These are phyloP conservation scores for Lepiota brunneoincarnata DNA, from an alignment of 768 basidiomycete species.

Conservation along the genomic window DNA sequence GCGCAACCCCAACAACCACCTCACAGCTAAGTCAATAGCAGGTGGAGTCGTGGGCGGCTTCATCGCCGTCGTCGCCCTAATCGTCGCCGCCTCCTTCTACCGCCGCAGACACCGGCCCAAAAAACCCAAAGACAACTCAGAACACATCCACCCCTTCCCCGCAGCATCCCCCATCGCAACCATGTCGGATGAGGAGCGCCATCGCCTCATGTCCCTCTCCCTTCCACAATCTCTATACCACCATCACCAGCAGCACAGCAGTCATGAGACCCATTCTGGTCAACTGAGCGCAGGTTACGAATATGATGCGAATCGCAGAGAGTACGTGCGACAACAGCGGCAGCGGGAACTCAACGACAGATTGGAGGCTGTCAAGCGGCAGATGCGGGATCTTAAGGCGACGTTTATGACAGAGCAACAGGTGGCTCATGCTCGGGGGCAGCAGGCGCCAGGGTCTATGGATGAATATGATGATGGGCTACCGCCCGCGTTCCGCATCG, in stretches of 20 bases:
- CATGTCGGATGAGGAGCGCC: neutral
- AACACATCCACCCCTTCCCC: neutral
- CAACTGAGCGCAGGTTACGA: neutral
- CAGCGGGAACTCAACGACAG: constrained; percentile 23
- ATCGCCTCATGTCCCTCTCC: neutral
- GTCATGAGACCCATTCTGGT: neutral
- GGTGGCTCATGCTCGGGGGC: neutral
- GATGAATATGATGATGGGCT: constrained; percentile 3
- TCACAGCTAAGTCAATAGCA: constrained; percentile 3
- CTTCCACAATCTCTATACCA: neutral
- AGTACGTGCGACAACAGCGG: constrained; percentile 5
- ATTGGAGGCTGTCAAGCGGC: constrained; percentile 19
- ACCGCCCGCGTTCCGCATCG: neutral
- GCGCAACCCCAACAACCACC: neutral
- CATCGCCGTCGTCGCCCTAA: constrained; percentile 3
- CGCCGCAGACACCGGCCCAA: neutral
- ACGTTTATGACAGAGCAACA: neutral
- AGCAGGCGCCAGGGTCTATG: neutral
- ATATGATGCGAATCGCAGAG: too few species aligned
- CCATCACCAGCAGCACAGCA: neutral
- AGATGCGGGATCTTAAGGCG: constrained; percentile 20
- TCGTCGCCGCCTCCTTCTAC: constrained; percentile 4
- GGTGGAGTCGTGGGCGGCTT: constrained; percentile 11
- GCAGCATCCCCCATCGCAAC: neutral
- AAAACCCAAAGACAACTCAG: neutral